Evolutionary conservation across 345 rosid genomes (phyloP).

Genomic region (Syzygium oleosum): DNA sequence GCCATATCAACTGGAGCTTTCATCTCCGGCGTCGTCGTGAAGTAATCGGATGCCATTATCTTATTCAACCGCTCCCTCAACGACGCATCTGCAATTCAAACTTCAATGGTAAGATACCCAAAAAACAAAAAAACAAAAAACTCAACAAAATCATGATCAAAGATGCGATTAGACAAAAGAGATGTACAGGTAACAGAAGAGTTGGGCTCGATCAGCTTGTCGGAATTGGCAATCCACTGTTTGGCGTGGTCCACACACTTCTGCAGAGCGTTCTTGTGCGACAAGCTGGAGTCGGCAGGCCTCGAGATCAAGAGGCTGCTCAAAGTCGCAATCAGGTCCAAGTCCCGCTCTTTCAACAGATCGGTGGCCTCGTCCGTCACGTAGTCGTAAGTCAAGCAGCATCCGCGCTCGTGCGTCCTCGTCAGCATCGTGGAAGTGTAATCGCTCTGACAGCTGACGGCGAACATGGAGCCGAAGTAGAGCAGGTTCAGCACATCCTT

Average conservation of each 20-base stretch:
- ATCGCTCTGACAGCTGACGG: slow-evolving; percentile 75
- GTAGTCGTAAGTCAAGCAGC: slow-evolving; percentile 83
- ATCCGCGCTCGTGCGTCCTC: slow-evolving; percentile 79
- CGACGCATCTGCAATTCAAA: slow-evolving; percentile 43
- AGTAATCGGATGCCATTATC: slow-evolving; percentile 85
- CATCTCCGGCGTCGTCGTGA: slow-evolving; percentile 78
- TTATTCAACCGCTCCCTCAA: slow-evolving; percentile 67
- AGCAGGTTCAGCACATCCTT: slow-evolving; percentile 72
- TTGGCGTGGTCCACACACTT: slow-evolving; percentile 67
- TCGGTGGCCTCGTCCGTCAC: slow-evolving; percentile 94
- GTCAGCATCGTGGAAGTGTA: slow-evolving; percentile 70
- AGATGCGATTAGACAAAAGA: background rate
- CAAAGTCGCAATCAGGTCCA: slow-evolving; percentile 64
- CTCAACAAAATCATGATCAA: background rate
- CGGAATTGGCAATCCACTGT: slow-evolving; percentile 66
- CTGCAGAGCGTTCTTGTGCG: slow-evolving; percentile 77
- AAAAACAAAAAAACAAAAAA: background rate
- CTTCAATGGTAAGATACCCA: background rate
- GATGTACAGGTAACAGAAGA: slow-evolving; percentile 52
- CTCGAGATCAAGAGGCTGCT: slow-evolving; percentile 63
- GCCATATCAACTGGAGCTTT: slow-evolving; percentile 78
- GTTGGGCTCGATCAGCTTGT: slow-evolving; percentile 45
- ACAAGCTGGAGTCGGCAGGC: slow-evolving; percentile 61
- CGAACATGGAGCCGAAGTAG: slow-evolving; percentile 77
- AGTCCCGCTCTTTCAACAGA: slow-evolving; percentile 72